Evolutionary conservation across 345 rosid genomes (phyloP).

Genomic region (Gossypium bickii): DNA sequence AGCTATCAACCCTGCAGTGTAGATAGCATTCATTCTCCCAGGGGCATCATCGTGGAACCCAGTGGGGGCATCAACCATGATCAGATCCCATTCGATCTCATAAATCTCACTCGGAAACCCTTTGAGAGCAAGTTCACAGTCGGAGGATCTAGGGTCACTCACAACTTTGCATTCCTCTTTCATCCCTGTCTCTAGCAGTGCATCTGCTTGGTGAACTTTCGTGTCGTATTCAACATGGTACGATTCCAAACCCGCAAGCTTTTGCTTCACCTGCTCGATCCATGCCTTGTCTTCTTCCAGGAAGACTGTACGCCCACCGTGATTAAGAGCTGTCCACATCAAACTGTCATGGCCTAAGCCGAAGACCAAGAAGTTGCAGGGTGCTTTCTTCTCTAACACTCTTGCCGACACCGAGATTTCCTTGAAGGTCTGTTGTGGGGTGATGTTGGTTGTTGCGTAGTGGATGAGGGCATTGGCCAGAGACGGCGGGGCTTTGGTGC

Average conservation of each 20-base stretch:
- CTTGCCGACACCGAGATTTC: constrained; percentile 61
- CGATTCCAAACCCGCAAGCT: constrained; percentile 65
- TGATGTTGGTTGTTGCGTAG: constrained; percentile 77
- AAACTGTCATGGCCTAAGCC: constrained; percentile 89
- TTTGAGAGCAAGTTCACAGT: constrained; percentile 76
- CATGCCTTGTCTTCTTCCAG: constrained; percentile 86
- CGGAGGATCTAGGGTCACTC: constrained; percentile 60
- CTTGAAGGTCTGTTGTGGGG: constrained; percentile 74
- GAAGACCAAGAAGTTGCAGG: constrained; percentile 90
- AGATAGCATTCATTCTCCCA: constrained; percentile 82
- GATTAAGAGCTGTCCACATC: constrained; percentile 89
- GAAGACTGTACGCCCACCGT: constrained; percentile 75
- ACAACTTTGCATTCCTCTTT: constrained; percentile 70
- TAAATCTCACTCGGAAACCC: constrained; percentile 70
- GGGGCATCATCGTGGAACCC: constrained; percentile 82
- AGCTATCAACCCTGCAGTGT: constrained; percentile 86
- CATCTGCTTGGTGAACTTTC: constrained; percentile 65
- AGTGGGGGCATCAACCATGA: constrained; percentile 88
- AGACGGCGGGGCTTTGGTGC: constrained; percentile 55
- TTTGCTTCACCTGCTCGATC: constrained; percentile 62
- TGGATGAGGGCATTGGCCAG: constrained; percentile 68
- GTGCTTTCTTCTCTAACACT: constrained; percentile 59
- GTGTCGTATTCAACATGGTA: constrained; percentile 72
- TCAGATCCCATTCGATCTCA: constrained; percentile 67
- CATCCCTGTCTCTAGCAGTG: constrained; percentile 63